A percentile compares a stretch with the other conserved stretches of the same genome.
Evolutionary conservation across 106 monocot species (phyloP).

Genomic region (Triglochin maritima): DNA sequence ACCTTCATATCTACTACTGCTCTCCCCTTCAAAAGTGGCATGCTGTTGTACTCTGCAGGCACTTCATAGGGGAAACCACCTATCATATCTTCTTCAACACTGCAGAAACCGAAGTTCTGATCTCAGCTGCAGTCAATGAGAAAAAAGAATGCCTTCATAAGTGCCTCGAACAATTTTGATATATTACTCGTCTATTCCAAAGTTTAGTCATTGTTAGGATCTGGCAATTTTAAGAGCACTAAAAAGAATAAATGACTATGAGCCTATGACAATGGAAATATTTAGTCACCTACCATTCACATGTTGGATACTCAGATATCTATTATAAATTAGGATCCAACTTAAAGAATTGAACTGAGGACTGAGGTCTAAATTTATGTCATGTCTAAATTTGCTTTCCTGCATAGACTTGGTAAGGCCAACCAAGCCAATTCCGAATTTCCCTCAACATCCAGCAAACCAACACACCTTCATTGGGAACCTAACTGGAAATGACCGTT

Average conservation of each 20-base stretch:
- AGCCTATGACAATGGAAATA: too few species aligned
- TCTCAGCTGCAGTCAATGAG: conserved; percentile 99
- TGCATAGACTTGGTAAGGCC: too few species aligned
- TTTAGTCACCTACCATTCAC: too few species aligned
- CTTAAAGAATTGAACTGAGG: too few species aligned
- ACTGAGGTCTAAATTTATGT: too few species aligned
- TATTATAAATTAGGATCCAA: too few species aligned
- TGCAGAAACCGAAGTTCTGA: conserved; percentile 98
- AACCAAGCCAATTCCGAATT: too few species aligned
- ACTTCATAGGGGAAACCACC: conserved; percentile 90
- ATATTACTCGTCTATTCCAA: not conserved
- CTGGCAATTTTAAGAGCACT: not conserved
- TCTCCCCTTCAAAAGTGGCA: conserved; percentile 90
- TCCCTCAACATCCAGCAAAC: too few species aligned
- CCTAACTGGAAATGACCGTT: too few species aligned
- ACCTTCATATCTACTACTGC: conserved; percentile 98
- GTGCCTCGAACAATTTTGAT: not conserved
- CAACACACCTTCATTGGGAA: too few species aligned
- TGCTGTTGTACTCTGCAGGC: conserved; percentile 76
- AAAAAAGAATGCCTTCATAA: conserved; percentile 18
- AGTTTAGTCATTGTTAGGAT: not conserved
- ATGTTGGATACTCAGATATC: too few species aligned
- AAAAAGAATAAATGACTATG: not conserved
- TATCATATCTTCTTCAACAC: conserved; percentile 99
- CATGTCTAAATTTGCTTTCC: too few species aligned